A percentile compares a stretch with the other conserved stretches of the same genome.
Evolutionary conservation across 768 basidiomycete genomes (phyloP).

Genomic region (Tulasnella sp.): DNA sequence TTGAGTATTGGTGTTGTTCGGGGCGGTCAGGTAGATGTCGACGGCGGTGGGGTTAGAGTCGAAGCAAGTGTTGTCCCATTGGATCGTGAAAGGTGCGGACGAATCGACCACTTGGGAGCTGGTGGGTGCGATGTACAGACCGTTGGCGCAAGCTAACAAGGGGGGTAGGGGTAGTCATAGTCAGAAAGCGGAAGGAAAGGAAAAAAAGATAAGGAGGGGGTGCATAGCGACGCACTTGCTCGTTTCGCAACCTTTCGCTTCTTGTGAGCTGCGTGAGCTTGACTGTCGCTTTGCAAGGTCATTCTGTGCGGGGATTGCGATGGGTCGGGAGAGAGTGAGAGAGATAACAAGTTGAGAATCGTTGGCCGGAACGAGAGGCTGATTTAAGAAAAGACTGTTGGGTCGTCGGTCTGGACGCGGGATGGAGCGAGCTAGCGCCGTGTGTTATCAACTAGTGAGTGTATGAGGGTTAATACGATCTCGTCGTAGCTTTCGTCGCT

Average conservation of each 20-base stretch:
- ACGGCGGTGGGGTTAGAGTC: slow-evolving; percentile 21
- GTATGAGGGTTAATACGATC: no score
- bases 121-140: slow-evolving; percentile 28
- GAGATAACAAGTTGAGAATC: no score
- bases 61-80: slow-evolving; percentile 29
- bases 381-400: no score
- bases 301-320: no score
- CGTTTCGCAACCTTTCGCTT: background rate
- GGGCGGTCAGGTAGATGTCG: slow-evolving; percentile 29
- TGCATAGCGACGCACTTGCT: background rate
- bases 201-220: background rate
- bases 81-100: slow-evolving; percentile 26
- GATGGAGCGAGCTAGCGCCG: no score
- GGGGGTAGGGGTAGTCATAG: background rate
- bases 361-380: no score
- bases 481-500: no score
- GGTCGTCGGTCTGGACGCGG: no score
- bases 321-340: no score
- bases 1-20: slow-evolving; percentile 21
- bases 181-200: background rate
- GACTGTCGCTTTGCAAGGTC: no score
- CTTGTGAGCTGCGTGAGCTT: background rate
- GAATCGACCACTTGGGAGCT: slow-evolving; percentile 23
- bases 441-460: no score
- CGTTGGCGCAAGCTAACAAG: slow-evolving; percentile 16